Evolutionary conservation across 352 stramenopile species (phyloP).

Genomic region (Elongisporangium anandrum): DNA sequence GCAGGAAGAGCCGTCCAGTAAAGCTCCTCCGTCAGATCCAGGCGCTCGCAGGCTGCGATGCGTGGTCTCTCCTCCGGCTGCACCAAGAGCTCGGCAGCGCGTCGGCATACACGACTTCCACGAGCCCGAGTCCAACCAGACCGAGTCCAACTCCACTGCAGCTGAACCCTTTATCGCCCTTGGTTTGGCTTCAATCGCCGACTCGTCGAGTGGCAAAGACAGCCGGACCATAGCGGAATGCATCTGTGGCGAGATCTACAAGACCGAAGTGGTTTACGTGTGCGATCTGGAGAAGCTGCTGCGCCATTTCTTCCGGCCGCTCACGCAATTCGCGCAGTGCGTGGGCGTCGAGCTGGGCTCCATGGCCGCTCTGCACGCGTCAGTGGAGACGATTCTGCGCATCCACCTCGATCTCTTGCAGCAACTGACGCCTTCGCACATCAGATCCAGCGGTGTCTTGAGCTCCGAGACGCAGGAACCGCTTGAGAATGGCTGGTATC

Average conservation of each 20-base stretch:
- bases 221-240: slow-evolving; percentile 9
- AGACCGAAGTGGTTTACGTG: slow-evolving; percentile 30
- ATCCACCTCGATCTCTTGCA: slow-evolving; percentile 32
- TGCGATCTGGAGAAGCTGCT: slow-evolving; percentile 15
- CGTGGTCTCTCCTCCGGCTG: neutral
- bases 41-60: too few species aligned
- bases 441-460: neutral
- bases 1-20: neutral
- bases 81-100: neutral
- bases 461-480: neutral
- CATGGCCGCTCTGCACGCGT: slow-evolving; percentile 22
- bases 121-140: neutral
- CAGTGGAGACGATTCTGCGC: slow-evolving; percentile 22
- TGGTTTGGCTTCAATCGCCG: too few species aligned
- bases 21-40: neutral
- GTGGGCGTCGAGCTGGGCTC: slow-evolving; percentile 20
- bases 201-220: neutral
- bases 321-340: slow-evolving; percentile 17
- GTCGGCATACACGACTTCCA: neutral
- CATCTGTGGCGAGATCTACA: slow-evolving; percentile 25
- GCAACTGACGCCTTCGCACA: neutral
- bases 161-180: neutral
- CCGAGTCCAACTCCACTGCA: neutral
- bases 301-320: slow-evolving; percentile 26
- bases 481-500: neutral